Base-by-base conservation (phyloP, 192 early-diverging fungal genomes). In the Gorgonomyces haynaldii region DNA sequence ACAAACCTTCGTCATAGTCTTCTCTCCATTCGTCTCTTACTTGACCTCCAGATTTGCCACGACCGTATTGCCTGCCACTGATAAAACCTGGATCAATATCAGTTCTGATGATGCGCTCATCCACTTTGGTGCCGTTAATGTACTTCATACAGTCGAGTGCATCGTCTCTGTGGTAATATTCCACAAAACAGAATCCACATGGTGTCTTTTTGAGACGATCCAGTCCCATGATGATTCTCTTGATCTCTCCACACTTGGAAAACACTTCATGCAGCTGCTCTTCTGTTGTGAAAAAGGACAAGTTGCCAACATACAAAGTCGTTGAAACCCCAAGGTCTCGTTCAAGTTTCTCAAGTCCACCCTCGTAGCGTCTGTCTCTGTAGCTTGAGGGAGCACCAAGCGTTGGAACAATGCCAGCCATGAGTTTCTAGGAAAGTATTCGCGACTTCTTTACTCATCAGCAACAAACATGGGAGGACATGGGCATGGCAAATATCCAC, bases 151-250 rank as follows among this genome's bases (percentile, higher is more conserved):
- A 91, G 54, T 89, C 85, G 22, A 96, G 68, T n/a, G 92, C 88
- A 48, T 84, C 82, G n/a, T 70, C 66, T 32, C 82, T 86, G 38
- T 84, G 77, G 60, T 95, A 98, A 67, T 74, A 95, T 84, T 98
- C 95, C 42, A 98, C 95, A 79, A 98, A 98, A 60, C 95, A 98
- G 65, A 98, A 98, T 8, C 95, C 95, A 53, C 95, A 98, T 3
- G 92, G 95, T 7, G 92, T 98, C 60, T 90, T 88, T 57, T 82
- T 76, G 48, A 81, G 74, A n/a, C 84, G 72, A 59, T 94, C 89
- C 4, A 98, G 72, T 0, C 95, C 95, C 95, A 98, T 98, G 56
- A 98, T 98, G 50, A 98, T 92, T 43, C 95, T 82, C 60, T 96
- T 94, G 49, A 98, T 88, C 44, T 94, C 89, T n/a, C 95, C 95